Percentiles rank a stretch among this genome's conserved stretches.
phyloP scores from a whole-genome alignment of 306 rosid genomes.

The Begonia fuchsioides region DNA sequence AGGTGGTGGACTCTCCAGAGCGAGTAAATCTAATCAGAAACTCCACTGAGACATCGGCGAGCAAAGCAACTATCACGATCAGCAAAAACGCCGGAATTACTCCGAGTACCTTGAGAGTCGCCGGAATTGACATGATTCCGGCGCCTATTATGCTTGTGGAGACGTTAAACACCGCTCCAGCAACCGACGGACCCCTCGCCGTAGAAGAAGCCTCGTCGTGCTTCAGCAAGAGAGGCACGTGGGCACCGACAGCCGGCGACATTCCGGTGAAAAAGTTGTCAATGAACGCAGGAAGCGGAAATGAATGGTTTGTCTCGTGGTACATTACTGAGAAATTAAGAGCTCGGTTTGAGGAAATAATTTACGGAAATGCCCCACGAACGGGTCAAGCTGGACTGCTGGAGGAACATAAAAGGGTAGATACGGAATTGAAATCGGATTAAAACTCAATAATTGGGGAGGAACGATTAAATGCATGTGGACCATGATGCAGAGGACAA shows the following conservation, averaged over 20 bases:
- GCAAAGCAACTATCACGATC: constrained; percentile 39
- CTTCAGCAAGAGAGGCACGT: constrained; percentile 35
- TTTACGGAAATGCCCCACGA: constrained; percentile 16
- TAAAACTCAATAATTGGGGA: too few relatives aligned
- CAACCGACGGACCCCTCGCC: constrained; percentile 21
- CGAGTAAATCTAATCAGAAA: constrained; percentile 69
- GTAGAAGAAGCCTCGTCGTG: background rate
- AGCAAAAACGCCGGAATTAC: constrained; percentile 44
- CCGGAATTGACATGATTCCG: constrained; percentile 92
- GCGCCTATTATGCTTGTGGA: constrained; percentile 76
- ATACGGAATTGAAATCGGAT: background rate
- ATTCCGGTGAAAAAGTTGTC: constrained; percentile 14
- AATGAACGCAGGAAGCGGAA: background rate
- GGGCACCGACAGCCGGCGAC: constrained; percentile 37
- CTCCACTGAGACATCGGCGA: constrained; percentile 63
- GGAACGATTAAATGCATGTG: too few relatives aligned
- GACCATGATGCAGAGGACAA: too few relatives aligned
- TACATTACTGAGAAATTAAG: background rate
- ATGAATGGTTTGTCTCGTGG: background rate
- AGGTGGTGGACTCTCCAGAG: constrained; percentile 52
- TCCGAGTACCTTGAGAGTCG: constrained; percentile 69
- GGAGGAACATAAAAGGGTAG: background rate
- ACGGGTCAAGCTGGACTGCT: background rate
- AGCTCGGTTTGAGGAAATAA: background rate
- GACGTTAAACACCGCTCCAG: constrained; percentile 76